Percentiles rank a stretch among this genome's conserved stretches.
These are phyloP conservation scores for Zhuliangozyma blackwelliae DNA, from an alignment of 1,139 yeast genomes.

Conservation along the genomic window DNA sequence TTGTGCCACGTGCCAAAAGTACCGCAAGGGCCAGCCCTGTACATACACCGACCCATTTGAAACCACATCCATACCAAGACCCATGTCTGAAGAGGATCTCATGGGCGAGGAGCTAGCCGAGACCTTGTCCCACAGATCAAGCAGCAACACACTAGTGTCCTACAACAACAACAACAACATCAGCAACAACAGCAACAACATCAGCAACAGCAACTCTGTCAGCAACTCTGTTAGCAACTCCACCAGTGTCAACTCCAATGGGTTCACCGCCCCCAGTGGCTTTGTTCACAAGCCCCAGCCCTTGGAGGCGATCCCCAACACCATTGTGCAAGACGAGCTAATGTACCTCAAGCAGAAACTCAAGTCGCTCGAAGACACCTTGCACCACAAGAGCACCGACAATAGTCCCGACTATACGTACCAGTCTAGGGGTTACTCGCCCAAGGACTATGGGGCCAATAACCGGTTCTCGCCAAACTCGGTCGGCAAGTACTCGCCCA, in stretches of 20 bases:
- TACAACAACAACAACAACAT: too few relatives aligned
- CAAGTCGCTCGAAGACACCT: slow-evolving; percentile 9
- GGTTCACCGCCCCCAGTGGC: neutral
- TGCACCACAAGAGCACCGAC: slow-evolving; percentile 1
- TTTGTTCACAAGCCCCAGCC: too few relatives aligned
- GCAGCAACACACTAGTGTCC: neutral
- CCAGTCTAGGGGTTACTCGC: neutral
- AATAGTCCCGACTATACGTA: slow-evolving; percentile 1
- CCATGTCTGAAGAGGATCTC: too few relatives aligned
- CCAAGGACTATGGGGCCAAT: too few relatives aligned
- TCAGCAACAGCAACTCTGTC: too few relatives aligned
- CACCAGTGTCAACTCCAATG: too few relatives aligned
- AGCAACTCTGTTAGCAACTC: too few relatives aligned
- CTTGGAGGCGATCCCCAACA: too few relatives aligned
- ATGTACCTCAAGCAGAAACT: slow-evolving; percentile 14
- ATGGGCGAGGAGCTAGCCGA: too few relatives aligned
- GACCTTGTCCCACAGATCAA: neutral
- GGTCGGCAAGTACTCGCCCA: neutral
- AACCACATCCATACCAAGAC: too few relatives aligned
- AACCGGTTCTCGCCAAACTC: slow-evolving; percentile 2
- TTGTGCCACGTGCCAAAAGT: slow-evolving; percentile 38
- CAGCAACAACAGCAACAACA: too few relatives aligned
- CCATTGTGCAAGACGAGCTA: slow-evolving; percentile 15
- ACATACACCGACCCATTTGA: slow-evolving; percentile 10
- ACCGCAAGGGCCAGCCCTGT: slow-evolving; percentile 25